Evolutionary conservation across 2,329 filamentous ascomycete species (phyloP), one percentile per base, ranked within the genome.

Genomic region (Exserohilum turcica): DNA sequence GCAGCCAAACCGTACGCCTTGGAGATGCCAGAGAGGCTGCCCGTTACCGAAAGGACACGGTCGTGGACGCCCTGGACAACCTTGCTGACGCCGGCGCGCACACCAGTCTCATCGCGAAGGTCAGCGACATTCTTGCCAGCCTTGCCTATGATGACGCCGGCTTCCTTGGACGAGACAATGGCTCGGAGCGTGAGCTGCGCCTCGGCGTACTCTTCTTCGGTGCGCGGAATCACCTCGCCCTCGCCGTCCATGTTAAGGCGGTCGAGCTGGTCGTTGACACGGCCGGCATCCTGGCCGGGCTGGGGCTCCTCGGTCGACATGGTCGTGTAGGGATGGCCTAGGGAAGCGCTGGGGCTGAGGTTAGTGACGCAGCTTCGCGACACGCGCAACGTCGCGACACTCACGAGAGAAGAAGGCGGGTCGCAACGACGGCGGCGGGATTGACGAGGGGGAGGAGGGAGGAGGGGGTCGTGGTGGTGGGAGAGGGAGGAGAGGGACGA

Each of bases 121-220:
- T 97, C 93, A 42, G 94, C 94, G 49, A 99, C 94, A 71, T 99
- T 97, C 84, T 97, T 96, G 73, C 94, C 94, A 52, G 89, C 92
- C 80, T 99, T 99, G 77, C 94, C 94, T 76, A 99, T 99, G 77
- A 99, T 97, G 69, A 99, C 92, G 72, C 94, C 94, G 55, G 94
- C 94, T 79, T 99, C 94, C 81, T 97, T 97, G 76, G 94, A 97
- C 29, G 94, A 97, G 64, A 99, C 94, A 74, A 99, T 97, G 67
- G 94, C 94, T 74, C 94, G 90, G 60, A 99, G 86, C 57, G 94
- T 99, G 70, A 99, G 83, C 78, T 95, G 90, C 46, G 92, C 87
- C 75, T 92, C 86, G 45, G 91, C 92, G 74, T 99, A 99, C 77
- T 99, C 94, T 75, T 97, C 92, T 67, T 99, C 94, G 54, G 93